Evolutionary conservation across 2,329 filamentous ascomycete species (phyloP).

Genomic region (Pseudogymnoascus sp.): DNA sequence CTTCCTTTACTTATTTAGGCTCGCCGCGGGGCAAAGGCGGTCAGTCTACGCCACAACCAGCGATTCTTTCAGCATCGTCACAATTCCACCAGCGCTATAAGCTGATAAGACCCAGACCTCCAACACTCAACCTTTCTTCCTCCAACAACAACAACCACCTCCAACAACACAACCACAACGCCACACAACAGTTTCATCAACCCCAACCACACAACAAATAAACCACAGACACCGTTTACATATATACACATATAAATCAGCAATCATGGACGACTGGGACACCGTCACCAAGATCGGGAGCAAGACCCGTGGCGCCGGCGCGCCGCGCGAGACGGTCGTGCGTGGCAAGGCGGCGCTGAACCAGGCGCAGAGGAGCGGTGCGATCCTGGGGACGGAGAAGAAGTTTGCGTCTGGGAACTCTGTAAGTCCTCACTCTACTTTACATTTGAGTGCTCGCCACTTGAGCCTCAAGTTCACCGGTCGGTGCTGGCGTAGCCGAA

Average conservation of each 20-base stretch:
- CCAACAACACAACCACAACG: constrained; percentile 11
- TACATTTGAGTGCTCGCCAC: neutral
- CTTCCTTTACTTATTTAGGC: neutral
- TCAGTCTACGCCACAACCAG: neutral
- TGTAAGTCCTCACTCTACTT: constrained; percentile 48
- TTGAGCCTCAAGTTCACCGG: neutral
- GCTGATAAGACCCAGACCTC: neutral
- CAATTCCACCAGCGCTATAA: neutral
- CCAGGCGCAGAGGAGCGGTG: constrained; percentile 74
- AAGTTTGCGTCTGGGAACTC: constrained; percentile 74
- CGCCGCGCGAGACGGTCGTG: constrained; percentile 76
- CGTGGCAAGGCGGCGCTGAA: constrained; percentile 78
- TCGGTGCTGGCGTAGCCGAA: neutral
- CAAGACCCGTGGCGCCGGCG: constrained; percentile 61
- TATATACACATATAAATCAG: constrained; percentile 4
- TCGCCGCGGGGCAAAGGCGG: constrained; percentile 1
- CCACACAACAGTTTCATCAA: constrained; percentile 7
- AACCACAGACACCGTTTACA: neutral
- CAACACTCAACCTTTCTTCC: constrained; percentile 2
- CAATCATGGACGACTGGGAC: constrained; percentile 71
- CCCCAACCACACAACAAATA: neutral
- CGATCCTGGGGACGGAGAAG: constrained; percentile 80
- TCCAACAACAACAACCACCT: constrained; percentile 12
- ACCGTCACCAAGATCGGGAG: constrained; percentile 85
- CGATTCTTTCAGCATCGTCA: constrained; percentile 7